A percentile compares a stretch with the other conserved stretches of the same genome.
Conservation (phyloP, 768 basidiomycete species). For the Lepiota venenata region DNA sequence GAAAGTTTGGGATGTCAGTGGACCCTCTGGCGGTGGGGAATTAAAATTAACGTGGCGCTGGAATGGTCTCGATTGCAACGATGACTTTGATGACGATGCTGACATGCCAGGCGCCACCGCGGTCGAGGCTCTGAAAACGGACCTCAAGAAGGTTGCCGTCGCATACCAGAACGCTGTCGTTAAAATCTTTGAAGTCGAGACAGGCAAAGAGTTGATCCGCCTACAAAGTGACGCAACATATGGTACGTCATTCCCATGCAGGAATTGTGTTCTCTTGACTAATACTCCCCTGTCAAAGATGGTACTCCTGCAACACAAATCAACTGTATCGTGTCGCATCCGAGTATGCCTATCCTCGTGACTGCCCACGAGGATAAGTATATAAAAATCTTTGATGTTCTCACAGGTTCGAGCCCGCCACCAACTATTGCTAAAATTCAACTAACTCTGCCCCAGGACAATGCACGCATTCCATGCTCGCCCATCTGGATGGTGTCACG, state of each 20-base stretch:
- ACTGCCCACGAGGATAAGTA: constrained; percentile 94
- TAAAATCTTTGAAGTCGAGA: constrained; percentile 90
- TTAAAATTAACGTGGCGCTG: constrained; percentile 81
- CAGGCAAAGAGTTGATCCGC: constrained; percentile 70
- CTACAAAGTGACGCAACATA: constrained; percentile 58
- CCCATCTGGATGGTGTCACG: constrained; percentile 90
- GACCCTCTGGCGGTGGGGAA: constrained; percentile 58
- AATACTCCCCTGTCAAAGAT: constrained; percentile 38
- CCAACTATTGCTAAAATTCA: not conserved
- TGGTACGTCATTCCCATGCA: constrained; percentile 33
- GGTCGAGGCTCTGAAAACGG: constrained; percentile 78
- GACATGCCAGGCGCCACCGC: constrained; percentile 74
- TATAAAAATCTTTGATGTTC: constrained; percentile 85
- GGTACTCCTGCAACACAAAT: constrained; percentile 75
- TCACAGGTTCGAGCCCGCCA: constrained; percentile 55
- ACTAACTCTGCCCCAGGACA: constrained; percentile 44
- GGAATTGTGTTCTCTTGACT: constrained; percentile 7
- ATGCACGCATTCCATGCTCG: constrained; percentile 87
- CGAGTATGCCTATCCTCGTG: constrained; percentile 83
- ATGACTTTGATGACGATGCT: constrained; percentile 45
- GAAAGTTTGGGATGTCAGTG: constrained; percentile 91
- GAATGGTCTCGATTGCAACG: constrained; percentile 53
- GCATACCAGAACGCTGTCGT: constrained; percentile 87
- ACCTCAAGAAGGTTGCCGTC: constrained; percentile 84
- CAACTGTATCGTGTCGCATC: constrained; percentile 86